Evolutionary conservation across 1,284 basidiomycete species (phyloP), one percentile per base, ranked within the genome.

Genomic region (Exobasidium cylindrosporum): DNA sequence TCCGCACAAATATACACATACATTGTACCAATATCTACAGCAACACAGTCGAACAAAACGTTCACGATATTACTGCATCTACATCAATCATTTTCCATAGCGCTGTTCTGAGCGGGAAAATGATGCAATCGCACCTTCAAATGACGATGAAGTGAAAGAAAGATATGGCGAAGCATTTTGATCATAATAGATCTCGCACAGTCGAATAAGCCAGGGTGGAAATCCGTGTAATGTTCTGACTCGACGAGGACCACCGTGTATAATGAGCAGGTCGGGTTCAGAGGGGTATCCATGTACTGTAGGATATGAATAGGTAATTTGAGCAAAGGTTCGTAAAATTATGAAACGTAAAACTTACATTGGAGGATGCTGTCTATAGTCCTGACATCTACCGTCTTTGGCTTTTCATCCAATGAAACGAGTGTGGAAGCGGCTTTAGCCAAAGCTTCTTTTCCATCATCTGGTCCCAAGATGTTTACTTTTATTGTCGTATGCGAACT

Each of bases 201-300:
- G 35, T 26, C 55, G 3, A 1, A 45, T n/a, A 2, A 45, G 21
- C 55, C 55, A 57, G 26, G 55, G 55, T n/a, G 55, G 55, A 46
- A 57, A 57, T 3, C 30, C 32, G 29, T 43, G 35, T 21, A 57
- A 31, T 6, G 29, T 29, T 43, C 30, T n/a, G 3, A 57, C 55
- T 43, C 26, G 32, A 2, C 55, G 29, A 14, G 55, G 55, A 32
- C 55, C 55, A n/a, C 55, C 55, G 29, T 57, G 55, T 14, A 57
- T 43, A 32, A 57, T 57, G 55, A 57, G 55, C 29, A 57, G 35
- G 13, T 57, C 55, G n/a, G 55, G 55, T n/a, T 57, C 55, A 21
- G 29, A 28, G 26, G 55, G 55, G 24, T 57, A 45, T 43, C 21
- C 31, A 10, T 57, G 55, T 7, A 7, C 55, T 57, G 54, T 2